A percentile compares a stretch with the other conserved stretches of the same genome.
These are phyloP conservation scores for Pyrenopolyporus hunteri DNA, from an alignment of 495 filamentous ascomycete species.

Conservation along the genomic window DNA sequence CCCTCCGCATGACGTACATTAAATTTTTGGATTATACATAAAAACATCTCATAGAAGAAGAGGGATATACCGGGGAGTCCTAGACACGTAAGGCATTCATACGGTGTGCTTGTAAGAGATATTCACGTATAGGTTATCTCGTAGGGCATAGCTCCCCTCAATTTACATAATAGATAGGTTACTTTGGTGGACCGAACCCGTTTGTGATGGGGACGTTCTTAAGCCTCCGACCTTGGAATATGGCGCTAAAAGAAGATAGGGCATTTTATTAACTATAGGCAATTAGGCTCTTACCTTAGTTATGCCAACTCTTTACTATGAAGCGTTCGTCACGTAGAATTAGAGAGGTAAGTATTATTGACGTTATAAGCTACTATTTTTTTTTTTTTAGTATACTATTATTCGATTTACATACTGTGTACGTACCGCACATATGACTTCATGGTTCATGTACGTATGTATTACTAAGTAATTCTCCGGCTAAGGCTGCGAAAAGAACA, in stretches of 20 bases:
- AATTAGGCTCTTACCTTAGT: too few species aligned
- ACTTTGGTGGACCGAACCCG: constrained; percentile 4
- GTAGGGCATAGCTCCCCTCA: constrained; percentile 21
- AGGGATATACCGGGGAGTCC: not conserved
- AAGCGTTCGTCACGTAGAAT: not conserved
- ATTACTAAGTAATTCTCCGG: constrained; percentile 1
- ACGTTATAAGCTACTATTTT: too few species aligned
- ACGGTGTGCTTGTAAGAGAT: too few species aligned
- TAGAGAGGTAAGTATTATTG: not conserved
- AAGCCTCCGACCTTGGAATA: constrained; percentile 1
- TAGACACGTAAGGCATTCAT: too few species aligned
- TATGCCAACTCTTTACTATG: not conserved
- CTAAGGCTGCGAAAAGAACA: too few species aligned
- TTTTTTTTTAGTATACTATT: too few species aligned
- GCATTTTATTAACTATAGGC: too few species aligned
- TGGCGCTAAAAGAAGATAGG: constrained; percentile 10
- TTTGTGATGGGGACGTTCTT: constrained; percentile 7
- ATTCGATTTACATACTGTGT: too few species aligned
- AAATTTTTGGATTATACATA: not conserved
- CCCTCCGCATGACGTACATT: not conserved
- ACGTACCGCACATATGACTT: too few species aligned
- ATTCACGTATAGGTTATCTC: not conserved
- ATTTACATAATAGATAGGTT: constrained; percentile 20
- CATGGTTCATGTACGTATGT: not conserved
- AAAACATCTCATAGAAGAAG: not conserved